These are phyloP conservation scores for Tricholomella constricta DNA, from an alignment of 768 basidiomycete genomes.

Conservation along the genomic window DNA sequence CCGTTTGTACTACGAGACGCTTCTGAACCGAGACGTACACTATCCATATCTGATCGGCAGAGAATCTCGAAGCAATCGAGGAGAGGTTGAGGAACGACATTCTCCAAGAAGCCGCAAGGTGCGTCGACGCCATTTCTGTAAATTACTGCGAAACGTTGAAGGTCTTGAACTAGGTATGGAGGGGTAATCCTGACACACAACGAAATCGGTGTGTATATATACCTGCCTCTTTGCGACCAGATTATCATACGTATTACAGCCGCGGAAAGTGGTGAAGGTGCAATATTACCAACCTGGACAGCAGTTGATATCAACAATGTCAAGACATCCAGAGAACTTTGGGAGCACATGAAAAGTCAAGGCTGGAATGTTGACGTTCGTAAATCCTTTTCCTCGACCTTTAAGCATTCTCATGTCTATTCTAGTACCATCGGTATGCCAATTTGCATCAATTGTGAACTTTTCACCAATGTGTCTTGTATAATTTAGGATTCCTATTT, in stretches of 20 bases:
- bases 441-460: not conserved
- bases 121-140: constrained; percentile 7
- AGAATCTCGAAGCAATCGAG: constrained; percentile 94
- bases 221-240: not conserved
- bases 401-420: constrained; percentile 9
- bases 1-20: constrained; percentile 93
- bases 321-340: constrained; percentile 86
- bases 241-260: constrained; percentile 29
- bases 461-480: not conserved
- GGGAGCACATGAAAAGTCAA: constrained; percentile 71
- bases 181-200: constrained; percentile 93
- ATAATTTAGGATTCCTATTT: constrained; percentile 80
- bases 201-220: constrained; percentile 67
- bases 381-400: constrained; percentile 11
- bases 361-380: constrained; percentile 93
- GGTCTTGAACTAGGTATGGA: constrained; percentile 61
- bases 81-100: constrained; percentile 88
- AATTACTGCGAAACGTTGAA: constrained; percentile 4
- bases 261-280: constrained; percentile 68
- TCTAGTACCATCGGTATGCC: constrained; percentile 72
- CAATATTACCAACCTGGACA: constrained; percentile 92
- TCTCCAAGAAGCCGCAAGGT: constrained; percentile 79
- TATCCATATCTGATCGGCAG: constrained; percentile 88
- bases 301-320: constrained; percentile 73
- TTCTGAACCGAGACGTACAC: constrained; percentile 75